A percentile compares a stretch with the other conserved stretches of the same genome.
These are phyloP conservation scores for Capniomyces stellatus DNA, from an alignment of 371 early-diverging fungal genomes.

Conservation along the genomic window DNA sequence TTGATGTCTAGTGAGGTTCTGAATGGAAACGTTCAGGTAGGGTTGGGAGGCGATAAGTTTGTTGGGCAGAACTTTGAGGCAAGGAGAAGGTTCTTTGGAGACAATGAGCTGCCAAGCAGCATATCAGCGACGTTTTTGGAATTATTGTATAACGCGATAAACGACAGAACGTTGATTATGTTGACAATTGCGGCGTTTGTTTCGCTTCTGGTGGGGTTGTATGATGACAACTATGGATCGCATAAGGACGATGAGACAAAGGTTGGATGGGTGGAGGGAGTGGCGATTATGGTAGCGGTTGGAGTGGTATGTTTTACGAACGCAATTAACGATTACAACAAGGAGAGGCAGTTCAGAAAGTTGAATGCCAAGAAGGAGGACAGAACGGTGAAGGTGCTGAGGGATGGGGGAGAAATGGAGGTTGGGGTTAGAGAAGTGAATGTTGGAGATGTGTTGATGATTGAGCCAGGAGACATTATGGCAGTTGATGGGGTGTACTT, in stretches of 20 bases:
- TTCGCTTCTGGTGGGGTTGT: conserved; percentile 72
- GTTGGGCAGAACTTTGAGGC: too few relatives aligned
- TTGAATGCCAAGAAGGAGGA: conserved; percentile 84
- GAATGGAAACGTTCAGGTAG: not conserved
- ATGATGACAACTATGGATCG: conserved; percentile 45
- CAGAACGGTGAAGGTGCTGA: conserved; percentile 55
- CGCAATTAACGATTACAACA: conserved; percentile 89
- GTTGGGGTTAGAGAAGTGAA: conserved; percentile 68
- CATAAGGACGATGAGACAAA: conserved; percentile 26
- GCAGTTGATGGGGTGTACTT: conserved; percentile 73
- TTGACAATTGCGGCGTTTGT: conserved; percentile 64
- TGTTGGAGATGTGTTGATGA: conserved; percentile 72
- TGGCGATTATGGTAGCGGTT: conserved; percentile 76
- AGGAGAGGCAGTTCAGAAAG: conserved; percentile 84
- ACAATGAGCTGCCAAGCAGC: conserved; percentile 24
- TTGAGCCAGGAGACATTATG: conserved; percentile 92
- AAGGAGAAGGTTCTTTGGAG: conserved; percentile 53
- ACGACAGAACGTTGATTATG: conserved; percentile 67
- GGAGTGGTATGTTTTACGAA: conserved; percentile 80
- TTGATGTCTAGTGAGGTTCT: conserved; percentile 40
- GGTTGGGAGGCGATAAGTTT: conserved; percentile 20
- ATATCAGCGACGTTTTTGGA: conserved; percentile 31
- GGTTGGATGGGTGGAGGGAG: conserved; percentile 57
- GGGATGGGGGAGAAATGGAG: conserved; percentile 57
- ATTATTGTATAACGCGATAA: conserved; percentile 59